Conservation (phyloP, 345 rosid genomes). For the Theobroma cacao region DNA sequence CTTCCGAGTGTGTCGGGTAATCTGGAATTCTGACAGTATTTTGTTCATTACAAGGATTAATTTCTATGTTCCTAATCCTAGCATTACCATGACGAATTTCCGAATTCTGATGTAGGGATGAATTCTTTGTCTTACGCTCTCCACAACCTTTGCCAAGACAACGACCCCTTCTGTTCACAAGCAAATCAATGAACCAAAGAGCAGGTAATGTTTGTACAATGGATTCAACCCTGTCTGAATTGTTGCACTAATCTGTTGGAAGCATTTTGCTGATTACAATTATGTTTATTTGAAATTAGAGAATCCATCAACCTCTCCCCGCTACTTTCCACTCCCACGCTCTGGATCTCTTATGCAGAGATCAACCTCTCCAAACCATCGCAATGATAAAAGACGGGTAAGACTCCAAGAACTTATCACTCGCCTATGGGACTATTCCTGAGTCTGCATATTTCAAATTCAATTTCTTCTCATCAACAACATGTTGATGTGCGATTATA, state of each 20-base stretch:
- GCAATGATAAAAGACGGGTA: conserved; percentile 36
- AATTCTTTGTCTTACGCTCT: conserved; percentile 20
- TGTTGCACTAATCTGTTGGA: background rate
- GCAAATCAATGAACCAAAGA: conserved; percentile 26
- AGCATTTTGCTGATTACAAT: conserved; percentile 4
- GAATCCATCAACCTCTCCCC: conserved; percentile 51
- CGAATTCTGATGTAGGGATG: conserved; percentile 28
- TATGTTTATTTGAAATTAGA: conserved; percentile 29
- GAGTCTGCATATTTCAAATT: background rate
- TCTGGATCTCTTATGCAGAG: conserved; percentile 50
- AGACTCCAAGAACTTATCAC: conserved; percentile 2
- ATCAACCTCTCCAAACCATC: conserved; percentile 45
- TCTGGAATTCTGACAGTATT: conserved; percentile 7
- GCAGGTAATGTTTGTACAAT: conserved; percentile 28
- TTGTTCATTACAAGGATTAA: conserved; percentile 4
- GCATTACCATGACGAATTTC: background rate
- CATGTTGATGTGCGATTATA: no score
- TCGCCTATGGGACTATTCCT: background rate
- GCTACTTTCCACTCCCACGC: conserved; percentile 39
- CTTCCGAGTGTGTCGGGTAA: conserved; percentile 36
- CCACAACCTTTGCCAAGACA: conserved; percentile 31
- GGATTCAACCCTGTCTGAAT: background rate
- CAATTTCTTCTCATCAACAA: no score
- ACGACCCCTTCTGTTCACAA: conserved; percentile 38
- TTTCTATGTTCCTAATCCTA: background rate